phyloP scores from a whole-genome alignment of 352 stramenopile species.

The Stramenopiles sp. region DNA sequence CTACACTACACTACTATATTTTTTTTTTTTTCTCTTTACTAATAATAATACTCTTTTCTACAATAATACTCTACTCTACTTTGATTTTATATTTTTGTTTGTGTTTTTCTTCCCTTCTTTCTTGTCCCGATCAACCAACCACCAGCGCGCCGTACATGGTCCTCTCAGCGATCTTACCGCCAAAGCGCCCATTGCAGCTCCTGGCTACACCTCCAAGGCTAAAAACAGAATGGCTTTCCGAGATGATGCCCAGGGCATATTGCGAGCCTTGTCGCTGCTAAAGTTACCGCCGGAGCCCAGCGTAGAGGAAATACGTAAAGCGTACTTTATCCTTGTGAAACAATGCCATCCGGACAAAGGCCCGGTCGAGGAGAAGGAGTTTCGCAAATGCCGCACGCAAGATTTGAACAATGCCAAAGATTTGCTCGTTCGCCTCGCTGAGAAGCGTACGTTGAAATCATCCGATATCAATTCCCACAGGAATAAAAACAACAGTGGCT shows the following conservation, averaged over 20 bases:
- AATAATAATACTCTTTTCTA: too few relatives aligned
- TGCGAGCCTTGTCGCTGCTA: neutral
- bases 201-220: too few relatives aligned
- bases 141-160: too few relatives aligned
- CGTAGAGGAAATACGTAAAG: neutral
- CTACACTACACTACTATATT: too few relatives aligned
- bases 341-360: neutral
- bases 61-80: too few relatives aligned
- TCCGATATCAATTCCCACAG: neutral
- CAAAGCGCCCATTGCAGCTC: too few relatives aligned
- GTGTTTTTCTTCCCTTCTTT: too few relatives aligned
- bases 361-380: neutral
- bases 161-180: too few relatives aligned
- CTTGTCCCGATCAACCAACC: too few relatives aligned
- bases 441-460: neutral
- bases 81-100: too few relatives aligned
- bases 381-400: neutral
- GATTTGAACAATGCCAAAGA: neutral
- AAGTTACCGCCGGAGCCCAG: neutral
- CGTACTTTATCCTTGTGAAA: neutral
- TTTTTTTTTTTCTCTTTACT: too few relatives aligned
- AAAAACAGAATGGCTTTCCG: neutral
- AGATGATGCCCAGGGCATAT: neutral
- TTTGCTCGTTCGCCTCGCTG: neutral
- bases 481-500: neutral